A percentile compares a stretch with the other conserved stretches of the same genome.
These are phyloP conservation scores for Trypanosoma vivax DNA, from an alignment of 208 protist species.

Conservation along the genomic window DNA sequence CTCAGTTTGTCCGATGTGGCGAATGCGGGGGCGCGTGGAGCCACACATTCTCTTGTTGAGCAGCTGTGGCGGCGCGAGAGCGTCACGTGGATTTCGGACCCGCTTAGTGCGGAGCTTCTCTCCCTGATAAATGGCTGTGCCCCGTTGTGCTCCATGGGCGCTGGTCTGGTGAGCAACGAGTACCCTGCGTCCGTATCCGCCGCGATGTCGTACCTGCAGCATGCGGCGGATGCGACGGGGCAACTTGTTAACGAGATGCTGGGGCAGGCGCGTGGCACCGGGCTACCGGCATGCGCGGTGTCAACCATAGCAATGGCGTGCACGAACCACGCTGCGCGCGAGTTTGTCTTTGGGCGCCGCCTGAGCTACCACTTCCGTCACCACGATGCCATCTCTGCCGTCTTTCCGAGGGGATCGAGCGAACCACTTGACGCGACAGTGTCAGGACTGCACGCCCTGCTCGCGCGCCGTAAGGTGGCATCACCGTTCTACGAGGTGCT, in stretches of 20 bases:
- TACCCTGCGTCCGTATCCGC: slow-evolving; percentile 57
- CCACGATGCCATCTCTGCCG: slow-evolving; percentile 44
- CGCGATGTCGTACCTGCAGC: slow-evolving; percentile 63
- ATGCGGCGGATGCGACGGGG: slow-evolving; percentile 51
- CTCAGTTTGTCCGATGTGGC: slow-evolving; percentile 24
- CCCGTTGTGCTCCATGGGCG: slow-evolving; percentile 75
- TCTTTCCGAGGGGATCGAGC: slow-evolving; percentile 35
- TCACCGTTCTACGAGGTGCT: slow-evolving; percentile 79
- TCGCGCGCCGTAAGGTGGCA: slow-evolving; percentile 20
- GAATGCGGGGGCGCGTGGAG: slow-evolving; percentile 9
- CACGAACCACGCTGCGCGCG: slow-evolving; percentile 46
- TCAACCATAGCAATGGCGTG: slow-evolving; percentile 52
- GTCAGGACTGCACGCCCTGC: slow-evolving; percentile 53
- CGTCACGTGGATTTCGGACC: slow-evolving; percentile 35
- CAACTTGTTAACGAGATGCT: slow-evolving; percentile 26
- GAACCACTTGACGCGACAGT: slow-evolving; percentile 29
- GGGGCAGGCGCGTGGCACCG: slow-evolving; percentile 17
- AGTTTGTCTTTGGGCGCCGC: slow-evolving; percentile 74
- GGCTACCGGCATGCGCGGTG: slow-evolving; percentile 40
- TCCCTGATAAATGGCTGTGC: slow-evolving; percentile 60
- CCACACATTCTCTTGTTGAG: slow-evolving; percentile 13
- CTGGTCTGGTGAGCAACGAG: slow-evolving; percentile 75
- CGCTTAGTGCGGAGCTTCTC: slow-evolving; percentile 35
- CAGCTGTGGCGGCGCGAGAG: slow-evolving; percentile 53
- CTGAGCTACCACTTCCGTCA: slow-evolving; percentile 75